phyloP scores from a whole-genome alignment of 106 monocot genomes.

The Dioscorea dumetorum region DNA sequence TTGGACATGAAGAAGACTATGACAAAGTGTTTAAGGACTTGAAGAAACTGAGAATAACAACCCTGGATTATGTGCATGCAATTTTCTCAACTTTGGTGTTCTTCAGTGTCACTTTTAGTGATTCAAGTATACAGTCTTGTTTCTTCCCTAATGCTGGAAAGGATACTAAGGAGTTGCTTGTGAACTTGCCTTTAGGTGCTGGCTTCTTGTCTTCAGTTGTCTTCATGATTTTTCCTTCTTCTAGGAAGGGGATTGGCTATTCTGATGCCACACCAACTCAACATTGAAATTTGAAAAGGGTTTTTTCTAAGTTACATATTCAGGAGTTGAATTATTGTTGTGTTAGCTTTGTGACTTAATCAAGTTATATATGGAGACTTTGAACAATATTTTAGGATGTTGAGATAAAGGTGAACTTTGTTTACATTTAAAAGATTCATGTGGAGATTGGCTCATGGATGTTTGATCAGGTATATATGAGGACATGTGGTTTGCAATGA shows the following conservation, averaged over 20 bases:
- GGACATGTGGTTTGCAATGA: too few relatives aligned
- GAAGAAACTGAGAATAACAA: constrained; percentile 9
- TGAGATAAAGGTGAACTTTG: too few relatives aligned
- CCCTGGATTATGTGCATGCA: constrained; percentile 43
- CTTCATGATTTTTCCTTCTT: constrained; percentile 50
- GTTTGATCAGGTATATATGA: too few relatives aligned
- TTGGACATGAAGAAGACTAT: constrained; percentile 9
- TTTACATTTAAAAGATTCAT: too few relatives aligned
- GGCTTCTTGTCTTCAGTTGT: constrained; percentile 41
- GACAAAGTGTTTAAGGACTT: constrained; percentile 13
- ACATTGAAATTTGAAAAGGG: too few relatives aligned
- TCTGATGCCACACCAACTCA: constrained; percentile 12
- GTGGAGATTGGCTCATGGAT: too few relatives aligned
- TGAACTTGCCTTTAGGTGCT: constrained; percentile 54
- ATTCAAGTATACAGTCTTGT: constrained; percentile 29
- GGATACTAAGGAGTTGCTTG: constrained; percentile 26
- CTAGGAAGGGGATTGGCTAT: constrained; percentile 48
- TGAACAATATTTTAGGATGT: too few relatives aligned
- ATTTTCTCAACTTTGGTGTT: constrained; percentile 35
- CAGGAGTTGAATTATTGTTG: too few relatives aligned
- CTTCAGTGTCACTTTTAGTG: constrained; percentile 31
- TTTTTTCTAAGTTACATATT: too few relatives aligned
- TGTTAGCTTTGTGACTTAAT: too few relatives aligned
- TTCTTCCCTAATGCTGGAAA: constrained; percentile 22
- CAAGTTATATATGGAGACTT: too few relatives aligned